Conservation (phyloP, 75 land plant species). For the Pinus taeda region DNA sequence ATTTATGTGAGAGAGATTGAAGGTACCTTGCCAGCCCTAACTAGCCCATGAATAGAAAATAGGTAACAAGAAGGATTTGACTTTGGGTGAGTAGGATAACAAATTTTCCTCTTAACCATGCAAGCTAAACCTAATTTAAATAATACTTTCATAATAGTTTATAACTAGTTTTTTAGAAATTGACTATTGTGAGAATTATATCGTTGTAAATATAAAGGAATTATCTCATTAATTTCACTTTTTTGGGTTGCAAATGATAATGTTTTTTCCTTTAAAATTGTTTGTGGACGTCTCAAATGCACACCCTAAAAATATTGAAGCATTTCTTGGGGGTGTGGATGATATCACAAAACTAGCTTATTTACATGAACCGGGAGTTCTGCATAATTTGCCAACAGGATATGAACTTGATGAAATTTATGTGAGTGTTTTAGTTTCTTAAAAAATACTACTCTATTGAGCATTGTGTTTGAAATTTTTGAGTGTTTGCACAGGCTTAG, state of each 20-base stretch:
- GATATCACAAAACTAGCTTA: slow-evolving; percentile 98
- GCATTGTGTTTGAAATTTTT: neutral
- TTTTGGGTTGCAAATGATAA: neutral
- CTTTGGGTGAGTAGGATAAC: no score
- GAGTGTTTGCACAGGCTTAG: neutral
- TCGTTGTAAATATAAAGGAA: neutral
- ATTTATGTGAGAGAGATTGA: no score
- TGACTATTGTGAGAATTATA: neutral
- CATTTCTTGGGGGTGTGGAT: slow-evolving; percentile 92
- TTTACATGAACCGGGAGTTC: slow-evolving; percentile 97
- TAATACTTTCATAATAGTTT: no score
- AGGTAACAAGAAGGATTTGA: no score
- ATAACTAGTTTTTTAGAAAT: neutral
- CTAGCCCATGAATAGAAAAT: no score
- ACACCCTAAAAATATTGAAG: slow-evolving; percentile 86
- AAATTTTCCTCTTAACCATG: no score
- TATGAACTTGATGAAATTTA: slow-evolving; percentile 98
- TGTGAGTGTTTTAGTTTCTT: slow-evolving; percentile 49
- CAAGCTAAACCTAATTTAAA: no score
- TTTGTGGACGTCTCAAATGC: slow-evolving; percentile 47
- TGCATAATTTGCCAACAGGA: slow-evolving; percentile 82
- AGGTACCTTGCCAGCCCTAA: no score
- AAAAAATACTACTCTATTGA: neutral
- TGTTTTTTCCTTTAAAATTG: slow-evolving; percentile 45
- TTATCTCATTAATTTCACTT: neutral